Evolutionary conservation across 163 green algal genomes (phyloP), one percentile per base, ranked within the genome.

Genomic region (Coccomyxa subellipsoidea): DNA sequence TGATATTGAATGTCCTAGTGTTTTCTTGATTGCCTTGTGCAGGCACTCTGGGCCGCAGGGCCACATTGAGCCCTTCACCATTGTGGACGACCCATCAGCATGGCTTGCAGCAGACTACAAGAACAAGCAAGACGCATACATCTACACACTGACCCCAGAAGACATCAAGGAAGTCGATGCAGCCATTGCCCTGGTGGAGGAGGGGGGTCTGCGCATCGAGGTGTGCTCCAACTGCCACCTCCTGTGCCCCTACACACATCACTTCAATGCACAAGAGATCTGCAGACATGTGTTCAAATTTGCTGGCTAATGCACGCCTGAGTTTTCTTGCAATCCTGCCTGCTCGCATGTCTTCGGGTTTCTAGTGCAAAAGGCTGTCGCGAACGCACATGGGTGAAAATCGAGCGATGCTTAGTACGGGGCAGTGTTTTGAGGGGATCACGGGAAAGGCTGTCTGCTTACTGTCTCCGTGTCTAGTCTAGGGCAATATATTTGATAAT

Each of bases 131-230:
- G 38, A 70, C 29, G 77, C 88, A 12, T 84, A 83, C 53, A 87
- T 91, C 69, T 88, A 89, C 70, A 54, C 82, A 9, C 81, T 94
- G 1, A 87, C 78, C 6, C 9, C 66, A 0, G 21, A 80, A 31
- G 86, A 94, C 47, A 47, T 94, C 1, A 76, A 54, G 0, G 91
- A 94, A 84, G 82, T 94, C 15, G 86, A 94, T 35, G 84, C 87
- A 21, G 91, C 91, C 4, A 77, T 94, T 7, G 37, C 69, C 34
- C 37, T 32, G 0, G 85, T 84, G 4, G 32, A 80, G 39, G 25
- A 4, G 3, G 70, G 37, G 8, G 82, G 80, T n/a, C 39, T 81
- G 54, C 38, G 73, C 36, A 75, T 66, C 12, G 38, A 77, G 79
- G 79, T 78, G 38, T 21, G 32, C 35, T 71, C 4, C 39, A 29